A percentile compares a stretch with the other conserved stretches of the same genome.
These are phyloP conservation scores for Aspergillus funiculosus DNA, from an alignment of 495 filamentous ascomycete genomes.

Conservation along the genomic window DNA sequence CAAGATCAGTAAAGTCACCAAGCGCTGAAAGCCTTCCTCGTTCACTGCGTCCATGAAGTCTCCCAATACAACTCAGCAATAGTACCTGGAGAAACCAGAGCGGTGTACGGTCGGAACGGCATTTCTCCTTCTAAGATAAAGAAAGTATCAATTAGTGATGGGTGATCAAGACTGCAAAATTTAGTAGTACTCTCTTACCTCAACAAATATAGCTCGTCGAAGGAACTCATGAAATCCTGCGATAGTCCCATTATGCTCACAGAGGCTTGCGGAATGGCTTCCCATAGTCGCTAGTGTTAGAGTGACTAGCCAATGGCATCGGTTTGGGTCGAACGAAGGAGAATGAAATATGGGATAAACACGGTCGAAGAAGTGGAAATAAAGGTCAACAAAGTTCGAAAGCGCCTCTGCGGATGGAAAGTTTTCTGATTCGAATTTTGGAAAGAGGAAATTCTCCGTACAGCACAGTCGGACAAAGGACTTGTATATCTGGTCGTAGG, in stretches of 20 bases:
- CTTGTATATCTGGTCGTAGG: conserved; percentile 32
- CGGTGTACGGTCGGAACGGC: conserved; percentile 10
- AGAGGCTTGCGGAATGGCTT: conserved; percentile 29
- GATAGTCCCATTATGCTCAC: conserved; percentile 26
- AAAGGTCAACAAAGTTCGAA: conserved; percentile 30
- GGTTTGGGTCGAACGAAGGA: conserved; percentile 35
- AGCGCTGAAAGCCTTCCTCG: conserved; percentile 24
- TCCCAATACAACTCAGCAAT: conserved; percentile 39
- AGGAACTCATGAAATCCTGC: conserved; percentile 42
- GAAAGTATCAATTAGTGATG: neutral
- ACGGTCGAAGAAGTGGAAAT: conserved; percentile 37
- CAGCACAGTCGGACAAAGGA: conserved; percentile 35
- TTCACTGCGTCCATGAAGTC: conserved; percentile 34
- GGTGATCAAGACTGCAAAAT: neutral
- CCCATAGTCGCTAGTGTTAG: conserved; percentile 44
- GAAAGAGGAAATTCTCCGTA: conserved; percentile 30
- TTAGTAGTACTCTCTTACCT: conserved; percentile 24
- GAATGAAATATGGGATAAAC: conserved; percentile 44
- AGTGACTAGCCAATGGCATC: conserved; percentile 39
- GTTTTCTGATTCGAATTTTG: conserved; percentile 29
- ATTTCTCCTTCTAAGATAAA: conserved; percentile 27
- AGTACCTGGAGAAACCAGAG: conserved; percentile 37
- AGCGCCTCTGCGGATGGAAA: conserved; percentile 34
- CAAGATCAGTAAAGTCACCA: conserved; percentile 30
- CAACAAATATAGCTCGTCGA: conserved; percentile 33